Evolutionary conservation across 176 grass and related monocot genomes (phyloP).

Genomic region (Paspalum notatum): DNA sequence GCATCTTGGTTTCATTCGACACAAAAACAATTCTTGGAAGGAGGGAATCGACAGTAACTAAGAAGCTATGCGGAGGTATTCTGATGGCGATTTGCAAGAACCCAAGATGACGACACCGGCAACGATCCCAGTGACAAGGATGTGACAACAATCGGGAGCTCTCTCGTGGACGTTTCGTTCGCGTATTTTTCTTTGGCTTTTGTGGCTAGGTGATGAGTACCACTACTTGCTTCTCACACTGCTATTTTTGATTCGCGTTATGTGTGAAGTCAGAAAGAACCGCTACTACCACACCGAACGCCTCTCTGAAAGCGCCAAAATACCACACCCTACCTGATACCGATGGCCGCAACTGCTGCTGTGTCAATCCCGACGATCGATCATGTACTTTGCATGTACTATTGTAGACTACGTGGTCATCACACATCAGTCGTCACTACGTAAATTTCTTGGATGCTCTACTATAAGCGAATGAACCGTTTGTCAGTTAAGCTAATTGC

Average conservation of each 20-base stretch:
- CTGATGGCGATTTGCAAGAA: constrained; percentile 19
- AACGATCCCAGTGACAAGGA: constrained; percentile 15
- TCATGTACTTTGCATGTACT: not conserved
- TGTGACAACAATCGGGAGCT: constrained; percentile 4
- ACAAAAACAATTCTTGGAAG: not conserved
- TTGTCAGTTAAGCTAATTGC: not conserved
- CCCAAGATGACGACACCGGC: not conserved
- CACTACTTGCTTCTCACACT: not conserved
- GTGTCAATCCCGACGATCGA: constrained; percentile 16
- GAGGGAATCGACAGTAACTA: not conserved
- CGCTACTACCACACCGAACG: constrained; percentile 13
- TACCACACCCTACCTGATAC: not conserved
- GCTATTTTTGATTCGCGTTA: not conserved
- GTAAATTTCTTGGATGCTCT: not conserved
- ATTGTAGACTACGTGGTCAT: not conserved
- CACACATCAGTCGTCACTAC: not conserved
- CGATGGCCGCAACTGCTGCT: not conserved
- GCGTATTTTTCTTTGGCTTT: constrained; percentile 27
- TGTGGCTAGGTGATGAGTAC: constrained; percentile 3
- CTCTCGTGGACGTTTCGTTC: not conserved
- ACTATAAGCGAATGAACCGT: not conserved
- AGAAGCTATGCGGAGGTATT: constrained; percentile 1
- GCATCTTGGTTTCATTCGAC: too few relatives aligned
- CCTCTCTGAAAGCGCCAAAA: constrained; percentile 23
- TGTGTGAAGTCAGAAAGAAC: constrained; percentile 5